Base-by-base conservation (phyloP, 371 early-diverging fungal genomes). In the Mucor mucedo region DNA sequence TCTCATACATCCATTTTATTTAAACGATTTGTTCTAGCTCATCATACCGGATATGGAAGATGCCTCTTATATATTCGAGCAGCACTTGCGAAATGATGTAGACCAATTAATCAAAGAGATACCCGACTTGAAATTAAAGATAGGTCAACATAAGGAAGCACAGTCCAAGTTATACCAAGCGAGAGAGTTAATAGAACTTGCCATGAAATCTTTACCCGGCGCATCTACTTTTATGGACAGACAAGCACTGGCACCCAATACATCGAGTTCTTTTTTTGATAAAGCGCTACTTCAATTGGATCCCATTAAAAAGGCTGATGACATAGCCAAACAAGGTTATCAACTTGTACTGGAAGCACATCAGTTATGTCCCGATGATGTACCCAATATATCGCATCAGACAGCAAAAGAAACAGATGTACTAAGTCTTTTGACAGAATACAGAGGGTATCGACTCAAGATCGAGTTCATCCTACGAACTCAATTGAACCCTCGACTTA, bases 171-270 rank as follows among this genome's bases (percentile, higher is more conserved):
- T 78, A 27, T 74, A 80, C 27, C 55, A 70, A 32, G 72, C 81
- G 49, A 68, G 78, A 40, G 75, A 80, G 33, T 42, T 52, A 2
- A 73, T 80, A 42, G 81, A 78, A 58, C 65, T 56, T 4, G 78
- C 81, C 11, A 80, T 80, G 76, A 76, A 66, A 61, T 58, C 74
- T 21, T 42, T 80, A n/a, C 81, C 81, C 4, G 81, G 81, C 4
- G 70, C 78, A 10, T 60, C 74, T 7, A 63, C 68, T 1, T 72
- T 78, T 59, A 48, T 80, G 45, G 77, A 80, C 42, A 57, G 76
- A 45, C 76, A 80, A 45, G 74, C 74, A 1, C 65, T 77, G 54
- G 53, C 52, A 38, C 72, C 64, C 2, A 58, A 44, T 14, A 13
- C 21, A 21, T 4, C 47, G 3, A 21, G 47, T 47, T 47, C n/a